These are phyloP conservation scores for Oligophagozyma castellii DNA, from an alignment of 1,139 yeast species.

Conservation along the genomic window DNA sequence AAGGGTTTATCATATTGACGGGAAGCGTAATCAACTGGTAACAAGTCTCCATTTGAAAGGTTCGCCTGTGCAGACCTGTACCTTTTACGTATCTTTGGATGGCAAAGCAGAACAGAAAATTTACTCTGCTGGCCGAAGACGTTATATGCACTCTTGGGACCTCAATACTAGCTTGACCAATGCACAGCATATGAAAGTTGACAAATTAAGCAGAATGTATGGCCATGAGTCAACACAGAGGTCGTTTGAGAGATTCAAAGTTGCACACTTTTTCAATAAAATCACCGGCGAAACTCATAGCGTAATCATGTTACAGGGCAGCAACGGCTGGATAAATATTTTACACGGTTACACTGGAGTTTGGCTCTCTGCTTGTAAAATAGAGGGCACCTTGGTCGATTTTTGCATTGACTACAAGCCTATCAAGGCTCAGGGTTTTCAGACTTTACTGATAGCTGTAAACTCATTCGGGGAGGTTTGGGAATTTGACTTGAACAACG, in stretches of 20 bases:
- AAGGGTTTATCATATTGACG: constrained; percentile 82
- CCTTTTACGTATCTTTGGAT: constrained; percentile 19
- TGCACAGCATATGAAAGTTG: constrained; percentile 31
- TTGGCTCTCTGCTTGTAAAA: constrained; percentile 75
- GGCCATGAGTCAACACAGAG: constrained; percentile 80
- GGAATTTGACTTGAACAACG: constrained; percentile 54
- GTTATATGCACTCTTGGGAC: constrained; percentile 88
- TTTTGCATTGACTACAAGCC: constrained; percentile 45
- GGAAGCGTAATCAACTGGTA: constrained; percentile 69
- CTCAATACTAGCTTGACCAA: constrained; percentile 37
- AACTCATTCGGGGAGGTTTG: constrained; percentile 81
- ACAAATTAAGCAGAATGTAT: constrained; percentile 76
- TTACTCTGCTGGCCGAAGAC: constrained; percentile 83
- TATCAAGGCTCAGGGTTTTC: constrained; percentile 12
- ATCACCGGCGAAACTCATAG: constrained; percentile 38
- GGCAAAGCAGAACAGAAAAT: constrained; percentile 35
- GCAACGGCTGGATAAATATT: constrained; percentile 82
- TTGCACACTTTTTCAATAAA: constrained; percentile 31
- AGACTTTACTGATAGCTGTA: constrained; percentile 40
- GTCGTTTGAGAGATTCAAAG: constrained; percentile 75
- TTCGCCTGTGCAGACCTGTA: constrained; percentile 67
- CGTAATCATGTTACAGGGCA: constrained; percentile 65
- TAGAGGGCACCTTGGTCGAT: constrained; percentile 75
- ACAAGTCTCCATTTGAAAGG: constrained; percentile 69
- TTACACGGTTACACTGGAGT: constrained; percentile 68